Base-by-base conservation (phyloP, 2,329 filamentous ascomycete species). In the Apiospora kogelbergensis region DNA sequence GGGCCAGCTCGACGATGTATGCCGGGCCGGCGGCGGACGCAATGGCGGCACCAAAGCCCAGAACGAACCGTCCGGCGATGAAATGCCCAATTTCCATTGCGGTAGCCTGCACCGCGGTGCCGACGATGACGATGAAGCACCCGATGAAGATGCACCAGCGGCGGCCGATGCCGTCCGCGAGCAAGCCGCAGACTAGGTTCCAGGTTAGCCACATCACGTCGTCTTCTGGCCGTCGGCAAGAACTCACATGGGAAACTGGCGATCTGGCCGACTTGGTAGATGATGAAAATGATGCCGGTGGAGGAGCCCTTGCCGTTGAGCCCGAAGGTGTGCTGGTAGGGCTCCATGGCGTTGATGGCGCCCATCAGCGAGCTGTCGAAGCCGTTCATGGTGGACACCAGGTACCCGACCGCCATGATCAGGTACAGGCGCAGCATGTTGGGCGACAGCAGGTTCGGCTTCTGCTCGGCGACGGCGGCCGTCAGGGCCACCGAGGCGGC, bases 1-100 rank as follows among this genome's bases (percentile, higher is more conserved):
- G 89, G 1, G 88, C 84, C 68, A 90, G 83, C 76, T 92, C 90
- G 60, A 88, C 86, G 20, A 87, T 86, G 74, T 90, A 91, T n/a
- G 88, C 85, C 1, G 89, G 89, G 0, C 86, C 89, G 6, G 88
- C 88, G 3, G 86, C 84, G 6, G 86, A 84, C 4, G 86, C 85
- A 69, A 91, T 87, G 2, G 85, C 84, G 53, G 89, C 87, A 46
- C 89, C 89, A 68, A 87, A 86, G 7, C 86, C 86, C 24, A 88
- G 81, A 30, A 88, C 73, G 74, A 88, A 87, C 30, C 86, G 81
- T 6, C 86, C 85, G 9, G 80, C 86, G 77, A 90, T 86, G 77
- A 90, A 89, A 69, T 85, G 83, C 11, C 78, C 80, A 1, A 83
- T 79, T 60, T 79, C 80, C 65, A 81, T 74, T 42, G 84, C 81